Evolutionary conservation across 306 rosid genomes (phyloP), one percentile per base, ranked within the genome.

Genomic region (Hippophae gyantsensis): DNA sequence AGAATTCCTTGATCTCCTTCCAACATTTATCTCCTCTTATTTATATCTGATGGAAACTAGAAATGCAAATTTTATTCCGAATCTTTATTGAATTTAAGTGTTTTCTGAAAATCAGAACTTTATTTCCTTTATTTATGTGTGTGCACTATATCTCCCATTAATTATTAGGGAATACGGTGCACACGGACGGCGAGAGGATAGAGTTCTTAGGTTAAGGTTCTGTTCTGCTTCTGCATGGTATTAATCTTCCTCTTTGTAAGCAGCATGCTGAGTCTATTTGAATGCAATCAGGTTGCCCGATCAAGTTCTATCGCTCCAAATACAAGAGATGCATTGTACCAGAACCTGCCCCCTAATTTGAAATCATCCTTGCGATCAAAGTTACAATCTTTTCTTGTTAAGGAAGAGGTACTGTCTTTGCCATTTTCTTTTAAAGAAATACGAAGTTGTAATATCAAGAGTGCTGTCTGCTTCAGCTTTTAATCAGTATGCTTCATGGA

Each of bases 321-420:
- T 79, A 78, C 90, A 46, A 82, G 87, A 74, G 96, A 85, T 62
- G 44, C 88, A 48, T 75, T 88, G 61, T 88, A 82, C 76, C 94
- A 88, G 80, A 77, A 81, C 68, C 77, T 88, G 84, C 94, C 96
- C 9, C 96, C 96, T 68, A 72, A 69, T 48, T 51, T 85, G 64
- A 88, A 85, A 73, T 72, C 71, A 46, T 78, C 94, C 57, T 59
- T 85, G 77, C 94, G 96, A 68, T 74, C 88, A 66, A 85, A 80
- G 71, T 68, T 88, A 67, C 84, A 74, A 60, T 75, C 75, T 25
- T 76, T 75, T 54, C 73, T 52, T 66, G 82, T 61, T 62, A 70
- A 60, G 72, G 76, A 78, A 60, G 84, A 82, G 90, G 96, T 85
- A 82, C 41, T 54, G 43, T 62, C 55, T 75, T 43, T 32, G 0